Conservation (phyloP, 1,284 basidiomycete genomes). For the Sporisorium scitamineum region DNA sequence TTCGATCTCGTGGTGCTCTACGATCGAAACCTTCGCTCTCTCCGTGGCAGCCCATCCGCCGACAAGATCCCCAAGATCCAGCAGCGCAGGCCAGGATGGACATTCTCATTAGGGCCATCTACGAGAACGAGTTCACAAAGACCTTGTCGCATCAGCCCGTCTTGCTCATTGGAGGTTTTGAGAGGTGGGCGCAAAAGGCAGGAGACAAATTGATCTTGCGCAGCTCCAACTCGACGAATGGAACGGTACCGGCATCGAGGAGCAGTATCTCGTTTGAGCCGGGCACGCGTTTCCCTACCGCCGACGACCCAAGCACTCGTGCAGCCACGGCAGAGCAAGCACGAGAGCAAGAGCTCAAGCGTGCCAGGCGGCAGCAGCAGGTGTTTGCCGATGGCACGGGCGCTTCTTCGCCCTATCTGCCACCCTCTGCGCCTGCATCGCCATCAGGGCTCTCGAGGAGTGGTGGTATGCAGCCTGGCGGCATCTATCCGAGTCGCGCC, state of each 20-base stretch:
- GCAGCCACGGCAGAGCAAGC: conserved; percentile 24
- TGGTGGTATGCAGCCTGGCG: conserved; percentile 36
- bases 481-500: conserved; percentile 33
- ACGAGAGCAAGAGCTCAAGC: conserved; percentile 45
- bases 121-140: conserved; percentile 58
- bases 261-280: conserved; percentile 48
- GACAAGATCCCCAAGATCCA: conserved; percentile 41
- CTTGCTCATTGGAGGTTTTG: conserved; percentile 85
- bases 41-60: conserved; percentile 21
- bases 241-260: conserved; percentile 1
- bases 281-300: conserved; percentile 38
- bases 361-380: conserved; percentile 44
- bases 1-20: conserved; percentile 92
- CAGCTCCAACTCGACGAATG: conserved; percentile 8
- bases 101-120: conserved; percentile 53
- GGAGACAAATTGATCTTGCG: conserved; percentile 72
- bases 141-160: conserved; percentile 81
- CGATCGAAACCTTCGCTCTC: conserved; percentile 73
- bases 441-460: conserved; percentile 12
- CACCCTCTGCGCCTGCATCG: conserved; percentile 21
- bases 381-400: conserved; percentile 32
- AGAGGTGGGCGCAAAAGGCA: conserved; percentile 82
- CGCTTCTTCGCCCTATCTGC: conserved; percentile 2
- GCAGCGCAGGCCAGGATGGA: conserved; percentile 45
- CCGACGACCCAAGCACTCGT: conserved; percentile 28